Conservation (phyloP, 495 filamentous ascomycete species). For the Aspergillus steynii region DNA sequence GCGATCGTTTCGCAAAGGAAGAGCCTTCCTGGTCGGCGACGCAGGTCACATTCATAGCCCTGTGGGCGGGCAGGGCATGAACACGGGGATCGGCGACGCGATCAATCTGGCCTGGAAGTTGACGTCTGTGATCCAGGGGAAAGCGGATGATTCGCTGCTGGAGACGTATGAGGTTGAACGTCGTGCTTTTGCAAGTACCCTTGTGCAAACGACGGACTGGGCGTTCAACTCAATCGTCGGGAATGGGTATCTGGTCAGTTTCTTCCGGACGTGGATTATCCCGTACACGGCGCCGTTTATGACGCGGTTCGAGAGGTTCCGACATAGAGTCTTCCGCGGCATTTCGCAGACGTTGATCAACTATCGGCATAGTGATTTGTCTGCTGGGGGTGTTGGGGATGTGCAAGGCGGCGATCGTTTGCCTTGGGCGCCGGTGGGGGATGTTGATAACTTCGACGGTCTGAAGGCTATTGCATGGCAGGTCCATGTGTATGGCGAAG, state of each 20-base stretch:
- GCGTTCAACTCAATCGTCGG: slow-evolving; percentile 29
- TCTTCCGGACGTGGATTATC: slow-evolving; percentile 33
- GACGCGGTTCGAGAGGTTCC: slow-evolving; percentile 19
- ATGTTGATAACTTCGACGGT: slow-evolving; percentile 33
- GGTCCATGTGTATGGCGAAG: slow-evolving; percentile 35
- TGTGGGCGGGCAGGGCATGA: slow-evolving; percentile 60
- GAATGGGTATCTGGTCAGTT: slow-evolving; percentile 22
- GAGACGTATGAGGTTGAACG: slow-evolving; percentile 56
- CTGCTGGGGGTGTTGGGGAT: slow-evolving; percentile 10
- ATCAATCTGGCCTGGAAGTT: slow-evolving; percentile 61
- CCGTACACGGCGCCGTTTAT: slow-evolving; percentile 30
- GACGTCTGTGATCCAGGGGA: slow-evolving; percentile 46
- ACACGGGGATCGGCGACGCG: slow-evolving; percentile 59
- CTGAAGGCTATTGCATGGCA: slow-evolving; percentile 34
- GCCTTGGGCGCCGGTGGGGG: slow-evolving; percentile 32
- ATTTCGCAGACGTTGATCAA: slow-evolving; percentile 34
- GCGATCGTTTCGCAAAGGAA: slow-evolving; percentile 26
- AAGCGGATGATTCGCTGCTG: slow-evolving; percentile 42
- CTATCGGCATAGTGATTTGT: slow-evolving; percentile 30
- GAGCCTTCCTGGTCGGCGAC: slow-evolving; percentile 39
- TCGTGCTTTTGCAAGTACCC: slow-evolving; percentile 30
- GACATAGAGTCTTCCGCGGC: slow-evolving; percentile 24
- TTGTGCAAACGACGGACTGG: slow-evolving; percentile 33
- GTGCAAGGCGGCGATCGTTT: slow-evolving; percentile 38
- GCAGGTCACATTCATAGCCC: slow-evolving; percentile 61